A percentile compares a stretch with the other conserved stretches of the same genome.
Conservation (phyloP, 78 protist species). For the Bodo saltans region DNA sequence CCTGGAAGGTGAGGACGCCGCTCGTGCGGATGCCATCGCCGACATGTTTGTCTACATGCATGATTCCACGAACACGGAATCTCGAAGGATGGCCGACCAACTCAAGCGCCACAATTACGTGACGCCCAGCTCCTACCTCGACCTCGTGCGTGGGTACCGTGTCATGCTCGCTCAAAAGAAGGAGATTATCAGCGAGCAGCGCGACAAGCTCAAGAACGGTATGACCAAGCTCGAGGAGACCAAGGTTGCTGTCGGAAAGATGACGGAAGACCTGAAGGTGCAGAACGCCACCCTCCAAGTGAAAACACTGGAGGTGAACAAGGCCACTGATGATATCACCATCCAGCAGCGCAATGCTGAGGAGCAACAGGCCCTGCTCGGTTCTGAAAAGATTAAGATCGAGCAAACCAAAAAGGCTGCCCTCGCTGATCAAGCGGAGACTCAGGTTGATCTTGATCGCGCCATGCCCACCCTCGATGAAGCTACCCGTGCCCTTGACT, state of each 20-base stretch:
- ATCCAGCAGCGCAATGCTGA: constrained; percentile 54
- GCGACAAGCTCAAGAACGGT: constrained; percentile 56
- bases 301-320: constrained; percentile 58
- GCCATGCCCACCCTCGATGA: constrained; percentile 67
- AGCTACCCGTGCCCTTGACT: constrained; percentile 62
- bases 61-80: constrained; percentile 3
- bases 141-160: constrained; percentile 49
- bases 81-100: constrained; percentile 34
- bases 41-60: constrained; percentile 39
- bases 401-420: constrained; percentile 47
- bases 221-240: constrained; percentile 67
- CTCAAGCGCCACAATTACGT: constrained; percentile 57
- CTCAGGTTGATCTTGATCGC: constrained; percentile 61
- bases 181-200: constrained; percentile 7
- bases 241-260: constrained; percentile 43
- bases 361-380: constrained; percentile 60
- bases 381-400: constrained; percentile 40
- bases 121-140: constrained; percentile 61
- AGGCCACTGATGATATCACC: constrained; percentile 54
- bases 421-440: constrained; percentile 35
- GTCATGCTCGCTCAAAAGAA: constrained; percentile 45
- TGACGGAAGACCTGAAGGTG: constrained; percentile 54
- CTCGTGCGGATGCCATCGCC: background rate
- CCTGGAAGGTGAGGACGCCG: constrained; percentile 30
- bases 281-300: constrained; percentile 21